Percentiles rank a stretch among this genome's conserved stretches.
These are phyloP conservation scores for Leccinum pseudoinsigne DNA, from an alignment of 1,284 basidiomycete species.

Conservation along the genomic window DNA sequence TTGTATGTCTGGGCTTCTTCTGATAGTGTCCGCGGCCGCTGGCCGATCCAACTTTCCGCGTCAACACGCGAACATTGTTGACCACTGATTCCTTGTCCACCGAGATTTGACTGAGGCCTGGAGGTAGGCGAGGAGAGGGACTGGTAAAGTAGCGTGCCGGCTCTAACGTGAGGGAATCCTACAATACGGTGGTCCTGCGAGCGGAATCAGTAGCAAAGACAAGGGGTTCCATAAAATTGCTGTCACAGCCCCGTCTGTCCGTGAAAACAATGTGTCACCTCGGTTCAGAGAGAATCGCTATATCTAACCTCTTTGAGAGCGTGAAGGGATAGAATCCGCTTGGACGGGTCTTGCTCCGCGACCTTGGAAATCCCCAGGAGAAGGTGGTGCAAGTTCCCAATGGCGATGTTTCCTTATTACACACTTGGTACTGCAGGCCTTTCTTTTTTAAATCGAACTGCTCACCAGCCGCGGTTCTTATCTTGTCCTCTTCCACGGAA, in stretches of 20 bases:
- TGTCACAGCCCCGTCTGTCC: too few relatives aligned
- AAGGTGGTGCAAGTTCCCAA: too few relatives aligned
- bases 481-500: conserved; percentile 75
- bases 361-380: too few relatives aligned
- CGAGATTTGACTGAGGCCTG: conserved; percentile 60
- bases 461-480: conserved; percentile 82
- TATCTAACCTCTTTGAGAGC: conserved; percentile 84
- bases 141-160: conserved; percentile 54
- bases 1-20: conserved; percentile 24
- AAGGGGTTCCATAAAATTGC: too few relatives aligned
- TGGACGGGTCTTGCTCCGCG: conserved; percentile 25
- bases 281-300: neutral
- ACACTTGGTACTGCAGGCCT: too few relatives aligned
- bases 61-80: conserved; percentile 61
- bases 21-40: conserved; percentile 12
- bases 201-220: neutral
- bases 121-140: conserved; percentile 41
- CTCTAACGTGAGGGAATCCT: conserved; percentile 66
- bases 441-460: neutral
- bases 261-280: too few relatives aligned
- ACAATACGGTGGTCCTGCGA: conserved; percentile 60
- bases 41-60: conserved; percentile 65
- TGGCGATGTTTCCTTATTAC: too few relatives aligned
- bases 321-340: conserved; percentile 83
- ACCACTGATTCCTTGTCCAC: conserved; percentile 64